Conservation (phyloP, 176 grass and related monocot genomes). For the Musa beccarii region DNA sequence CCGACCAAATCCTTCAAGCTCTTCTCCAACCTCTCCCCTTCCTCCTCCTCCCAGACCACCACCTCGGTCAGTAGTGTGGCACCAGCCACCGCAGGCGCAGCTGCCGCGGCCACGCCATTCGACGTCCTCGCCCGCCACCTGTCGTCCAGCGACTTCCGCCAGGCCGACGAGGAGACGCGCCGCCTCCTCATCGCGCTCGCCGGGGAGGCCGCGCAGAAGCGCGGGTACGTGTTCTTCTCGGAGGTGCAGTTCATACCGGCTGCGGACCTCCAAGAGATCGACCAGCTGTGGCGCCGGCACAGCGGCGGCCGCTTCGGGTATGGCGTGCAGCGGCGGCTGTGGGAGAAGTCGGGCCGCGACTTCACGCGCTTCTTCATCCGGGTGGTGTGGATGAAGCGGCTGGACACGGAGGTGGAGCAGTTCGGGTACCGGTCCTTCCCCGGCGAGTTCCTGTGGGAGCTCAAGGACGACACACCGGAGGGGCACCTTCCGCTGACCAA, state of each 20-base stretch:
- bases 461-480: conserved; percentile 60
- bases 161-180: conserved; percentile 82
- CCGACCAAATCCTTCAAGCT: conserved; percentile 38
- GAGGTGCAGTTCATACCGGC: conserved; percentile 71
- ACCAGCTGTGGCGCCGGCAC: conserved; percentile 57
- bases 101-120: not conserved
- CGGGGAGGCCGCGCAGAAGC: conserved; percentile 57
- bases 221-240: conserved; percentile 96
- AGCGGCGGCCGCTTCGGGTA: conserved; percentile 79
- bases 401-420: conserved; percentile 81
- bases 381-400: conserved; percentile 94
- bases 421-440: conserved; percentile 87
- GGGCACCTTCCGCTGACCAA: conserved; percentile 94
- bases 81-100: too few relatives aligned
- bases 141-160: conserved; percentile 34
- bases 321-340: conserved; percentile 65
- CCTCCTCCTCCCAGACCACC: conserved; percentile 26
- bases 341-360: conserved; percentile 65
- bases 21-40: conserved; percentile 45
- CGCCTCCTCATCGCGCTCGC: conserved; percentile 71
- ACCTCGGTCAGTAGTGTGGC: not conserved
- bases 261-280: conserved; percentile 54
- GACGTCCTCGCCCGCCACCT: conserved; percentile 51
- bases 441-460: conserved; percentile 82
- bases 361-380: conserved; percentile 86